Conservation (phyloP, 192 early-diverging fungal species). For the Paraglomus brasilianum region DNA sequence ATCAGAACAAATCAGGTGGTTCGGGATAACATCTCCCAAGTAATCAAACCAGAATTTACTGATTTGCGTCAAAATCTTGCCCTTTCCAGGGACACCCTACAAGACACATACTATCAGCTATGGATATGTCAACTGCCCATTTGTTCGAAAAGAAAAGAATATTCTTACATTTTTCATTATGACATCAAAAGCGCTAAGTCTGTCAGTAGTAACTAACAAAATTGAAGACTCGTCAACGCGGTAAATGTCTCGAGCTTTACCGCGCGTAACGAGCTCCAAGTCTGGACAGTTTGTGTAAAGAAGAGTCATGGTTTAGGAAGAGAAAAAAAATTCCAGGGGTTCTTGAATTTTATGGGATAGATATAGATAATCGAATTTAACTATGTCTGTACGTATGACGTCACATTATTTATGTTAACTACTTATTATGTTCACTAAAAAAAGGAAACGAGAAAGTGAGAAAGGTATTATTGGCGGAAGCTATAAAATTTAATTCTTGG, state of each 20-base stretch:
- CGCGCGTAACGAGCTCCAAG: constrained; percentile 88
- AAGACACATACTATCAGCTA: background rate
- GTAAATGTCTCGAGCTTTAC: constrained; percentile 98
- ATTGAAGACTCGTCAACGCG: constrained; percentile 81
- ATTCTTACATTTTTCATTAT: constrained; percentile 91
- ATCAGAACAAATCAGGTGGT: constrained; percentile 94
- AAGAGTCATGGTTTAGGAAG: constrained; percentile 37
- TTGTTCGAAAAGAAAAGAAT: background rate
- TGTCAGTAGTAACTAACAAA: constrained; percentile 97
- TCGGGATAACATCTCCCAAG: constrained; percentile 85
- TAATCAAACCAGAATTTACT: constrained; percentile 94
- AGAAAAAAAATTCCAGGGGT: too few species aligned
- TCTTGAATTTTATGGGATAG: too few species aligned
- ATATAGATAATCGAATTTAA: too few species aligned
- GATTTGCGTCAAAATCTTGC: constrained; percentile 95
- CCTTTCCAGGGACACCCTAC: constrained; percentile 92
- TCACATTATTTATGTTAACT: too few species aligned
- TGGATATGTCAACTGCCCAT: background rate
- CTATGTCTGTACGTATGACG: too few species aligned
- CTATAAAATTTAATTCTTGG: too few species aligned
- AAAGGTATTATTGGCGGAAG: too few species aligned
- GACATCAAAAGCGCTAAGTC: constrained; percentile 97
- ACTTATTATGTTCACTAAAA: too few species aligned
- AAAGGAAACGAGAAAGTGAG: too few species aligned
- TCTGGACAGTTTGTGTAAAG: constrained; percentile 82